A percentile compares a stretch with the other conserved stretches of the same genome.
Conservation (phyloP, 176 grass and related monocot species). For the Pharus latifolius region DNA sequence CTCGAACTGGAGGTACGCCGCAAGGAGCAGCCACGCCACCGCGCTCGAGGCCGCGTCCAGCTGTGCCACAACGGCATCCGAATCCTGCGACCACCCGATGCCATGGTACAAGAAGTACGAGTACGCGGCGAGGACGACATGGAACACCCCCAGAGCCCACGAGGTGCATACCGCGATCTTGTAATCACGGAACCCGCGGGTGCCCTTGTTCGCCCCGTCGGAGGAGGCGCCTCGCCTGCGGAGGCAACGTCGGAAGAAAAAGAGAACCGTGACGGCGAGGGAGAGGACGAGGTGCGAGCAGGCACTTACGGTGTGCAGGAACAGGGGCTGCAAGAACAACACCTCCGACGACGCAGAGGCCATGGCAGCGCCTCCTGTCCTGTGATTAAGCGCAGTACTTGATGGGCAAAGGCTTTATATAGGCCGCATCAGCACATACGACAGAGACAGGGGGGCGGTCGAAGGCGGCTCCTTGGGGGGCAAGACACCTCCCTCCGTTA, state of each 20-base stretch:
- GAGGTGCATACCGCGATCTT: conserved; percentile 10
- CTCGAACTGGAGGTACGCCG: conserved; percentile 36
- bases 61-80: background rate
- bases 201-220: background rate
- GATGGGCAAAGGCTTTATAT: background rate
- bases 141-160: conserved; percentile 13
- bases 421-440: background rate
- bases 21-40: conserved; percentile 48
- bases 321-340: background rate
- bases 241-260: background rate
- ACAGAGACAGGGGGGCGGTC: conserved; percentile 5
- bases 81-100: conserved; percentile 23
- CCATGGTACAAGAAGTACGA: conserved; percentile 9
- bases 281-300: conserved; percentile 11
- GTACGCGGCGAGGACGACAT: conserved; percentile 10
- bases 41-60: conserved; percentile 31
- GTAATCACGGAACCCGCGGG: conserved; percentile 8
- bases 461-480: conserved; percentile 15
- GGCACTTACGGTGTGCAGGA: conserved; percentile 14
- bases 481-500: conserved; percentile 20
- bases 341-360: too few relatives aligned
- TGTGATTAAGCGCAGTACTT: background rate
- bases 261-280: conserved; percentile 7
- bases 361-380: too few relatives aligned
- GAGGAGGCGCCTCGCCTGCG: background rate